phyloP scores from a whole-genome alignment of 2,329 filamentous ascomycete genomes.

The Chaetomiaceae sp. region DNA sequence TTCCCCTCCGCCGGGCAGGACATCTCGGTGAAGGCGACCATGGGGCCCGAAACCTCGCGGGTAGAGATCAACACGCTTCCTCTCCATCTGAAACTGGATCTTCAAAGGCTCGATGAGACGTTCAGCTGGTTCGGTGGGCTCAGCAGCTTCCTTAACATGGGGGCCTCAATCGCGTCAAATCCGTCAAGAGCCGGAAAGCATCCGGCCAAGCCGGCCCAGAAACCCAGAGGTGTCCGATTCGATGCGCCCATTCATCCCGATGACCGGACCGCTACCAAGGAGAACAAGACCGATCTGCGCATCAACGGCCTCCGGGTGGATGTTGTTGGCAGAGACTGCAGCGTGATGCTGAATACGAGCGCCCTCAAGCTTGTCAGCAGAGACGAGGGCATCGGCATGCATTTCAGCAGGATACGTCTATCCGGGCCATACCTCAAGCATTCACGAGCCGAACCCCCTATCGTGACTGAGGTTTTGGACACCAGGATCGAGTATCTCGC shows the following conservation, averaged over 20 bases:
- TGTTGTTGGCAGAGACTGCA: conserved; percentile 73
- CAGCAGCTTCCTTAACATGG: conserved; percentile 84
- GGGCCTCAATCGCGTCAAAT: conserved; percentile 74
- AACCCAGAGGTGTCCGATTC: conserved; percentile 54
- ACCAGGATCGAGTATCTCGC: conserved; percentile 69
- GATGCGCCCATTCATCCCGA: conserved; percentile 49
- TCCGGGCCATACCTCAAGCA: conserved; percentile 62
- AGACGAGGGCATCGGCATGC: conserved; percentile 65
- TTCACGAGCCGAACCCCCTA: conserved; percentile 52
- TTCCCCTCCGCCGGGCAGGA: conserved; percentile 56
- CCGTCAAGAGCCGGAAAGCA: conserved; percentile 46
- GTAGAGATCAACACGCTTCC: conserved; percentile 73
- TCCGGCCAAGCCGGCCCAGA: conserved; percentile 36
- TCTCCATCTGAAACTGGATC: conserved; percentile 68
- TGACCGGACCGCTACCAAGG: conserved; percentile 43
- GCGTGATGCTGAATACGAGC: conserved; percentile 68
- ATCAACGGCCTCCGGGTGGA: conserved; percentile 73
- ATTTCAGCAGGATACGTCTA: conserved; percentile 70
- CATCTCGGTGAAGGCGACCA: conserved; percentile 49
- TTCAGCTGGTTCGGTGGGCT: conserved; percentile 86
- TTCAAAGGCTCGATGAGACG: conserved; percentile 78
- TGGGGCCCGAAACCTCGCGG: conserved; percentile 41
- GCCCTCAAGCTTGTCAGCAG: conserved; percentile 78
- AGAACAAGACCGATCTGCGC: conserved; percentile 69
- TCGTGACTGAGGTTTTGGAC: conserved; percentile 59